Evolutionary conservation across 352 stramenopile genomes (phyloP).

Genomic region (Pythium grandisporangium): DNA sequence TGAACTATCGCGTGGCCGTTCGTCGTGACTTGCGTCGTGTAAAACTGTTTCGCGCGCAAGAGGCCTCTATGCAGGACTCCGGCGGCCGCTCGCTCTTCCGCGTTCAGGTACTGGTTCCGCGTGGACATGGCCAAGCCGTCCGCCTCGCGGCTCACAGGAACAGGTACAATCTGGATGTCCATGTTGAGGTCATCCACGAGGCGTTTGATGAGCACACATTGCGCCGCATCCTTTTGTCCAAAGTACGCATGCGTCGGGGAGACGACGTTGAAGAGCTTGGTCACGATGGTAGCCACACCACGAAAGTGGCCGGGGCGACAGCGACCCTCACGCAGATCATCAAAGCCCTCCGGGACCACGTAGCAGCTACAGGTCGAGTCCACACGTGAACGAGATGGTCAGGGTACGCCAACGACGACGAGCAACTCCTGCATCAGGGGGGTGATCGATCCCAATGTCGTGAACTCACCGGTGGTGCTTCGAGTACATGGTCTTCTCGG

Average conservation of each 20-base stretch:
- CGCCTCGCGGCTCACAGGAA: constrained; percentile 88
- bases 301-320: constrained; percentile 95
- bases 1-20: constrained; percentile 11
- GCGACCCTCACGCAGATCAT: constrained; percentile 89
- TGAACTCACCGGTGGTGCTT: constrained; percentile 33
- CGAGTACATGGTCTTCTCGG: constrained; percentile 84
- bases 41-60: constrained; percentile 32
- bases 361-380: constrained; percentile 49
- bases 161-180: constrained; percentile 86
- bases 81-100: constrained; percentile 82
- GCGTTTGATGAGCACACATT: constrained; percentile 93
- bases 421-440: too few relatives aligned
- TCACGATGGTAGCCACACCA: constrained; percentile 98
- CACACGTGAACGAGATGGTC: neutral
- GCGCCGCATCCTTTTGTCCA: constrained; percentile 98
- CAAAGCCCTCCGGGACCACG: constrained; percentile 92
- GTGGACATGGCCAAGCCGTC: constrained; percentile 97
- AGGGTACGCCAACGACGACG: too few relatives aligned
- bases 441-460: too few relatives aligned
- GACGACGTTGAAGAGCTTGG: constrained; percentile 99
- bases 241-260: constrained; percentile 96
- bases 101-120: constrained; percentile 96
- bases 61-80: constrained; percentile 85
- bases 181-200: constrained; percentile 97
- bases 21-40: constrained; percentile 11